A percentile compares a stretch with the other conserved stretches of the same genome.
phyloP scores from a whole-genome alignment of 1,284 basidiomycete genomes.

The Apiotrichum laibachii region DNA sequence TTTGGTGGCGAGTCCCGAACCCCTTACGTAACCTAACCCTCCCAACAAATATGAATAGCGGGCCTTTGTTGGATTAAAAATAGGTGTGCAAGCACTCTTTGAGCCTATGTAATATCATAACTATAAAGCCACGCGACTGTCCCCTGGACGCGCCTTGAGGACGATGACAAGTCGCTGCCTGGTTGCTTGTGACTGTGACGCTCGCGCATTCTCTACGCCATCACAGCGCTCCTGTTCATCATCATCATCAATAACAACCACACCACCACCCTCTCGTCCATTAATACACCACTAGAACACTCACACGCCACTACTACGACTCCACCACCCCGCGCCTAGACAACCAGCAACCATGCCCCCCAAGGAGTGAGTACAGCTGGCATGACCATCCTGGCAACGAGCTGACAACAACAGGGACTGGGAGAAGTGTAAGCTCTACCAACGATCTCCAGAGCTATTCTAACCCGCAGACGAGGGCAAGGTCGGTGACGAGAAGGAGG shows the following conservation, averaged over 20 bases:
- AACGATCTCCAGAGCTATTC: not conserved
- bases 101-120: not conserved
- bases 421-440: conserved; percentile 78
- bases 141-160: not conserved
- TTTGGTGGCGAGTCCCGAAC: too few relatives aligned
- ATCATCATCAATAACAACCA: not conserved
- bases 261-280: not conserved
- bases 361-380: conserved; percentile 59
- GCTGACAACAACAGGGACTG: conserved; percentile 65
- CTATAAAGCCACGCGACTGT: not conserved
- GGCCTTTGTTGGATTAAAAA: too few relatives aligned
- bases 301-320: not conserved
- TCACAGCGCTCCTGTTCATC: not conserved
- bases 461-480: conserved; percentile 66
- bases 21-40: too few relatives aligned
- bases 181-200: not conserved
- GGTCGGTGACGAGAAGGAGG: conserved; percentile 75
- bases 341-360: conserved; percentile 63
- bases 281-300: not conserved
- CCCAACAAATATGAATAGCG: too few relatives aligned
- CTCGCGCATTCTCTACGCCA: not conserved
- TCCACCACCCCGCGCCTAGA: not conserved
- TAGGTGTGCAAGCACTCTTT: too few relatives aligned
- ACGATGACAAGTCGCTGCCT: not conserved
- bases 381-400: not conserved